Evolutionary conservation across 1,284 basidiomycete species (phyloP), one percentile per base, ranked within the genome.

Genomic region (Neolentinus lepideus): DNA sequence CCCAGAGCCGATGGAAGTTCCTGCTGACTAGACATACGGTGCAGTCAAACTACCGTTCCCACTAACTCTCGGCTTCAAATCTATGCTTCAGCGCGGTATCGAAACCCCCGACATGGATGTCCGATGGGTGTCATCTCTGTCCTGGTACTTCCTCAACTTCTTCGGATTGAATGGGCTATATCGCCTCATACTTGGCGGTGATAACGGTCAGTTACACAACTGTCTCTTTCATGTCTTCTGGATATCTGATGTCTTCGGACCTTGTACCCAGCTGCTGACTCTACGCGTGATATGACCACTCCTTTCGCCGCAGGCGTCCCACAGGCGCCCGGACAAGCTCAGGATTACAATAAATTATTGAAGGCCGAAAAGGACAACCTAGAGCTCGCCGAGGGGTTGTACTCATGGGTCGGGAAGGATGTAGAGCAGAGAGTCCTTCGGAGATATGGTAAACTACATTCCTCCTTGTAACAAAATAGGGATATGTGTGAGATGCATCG

Each of bases 131-230:
- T 98, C 96, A 12, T 97, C 95, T 10, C 78, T 99, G 57, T 96
- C 93, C 27, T 99, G 97, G 97, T 99, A 99, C 74, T 99, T 99
- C 73, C 83, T 99, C 64, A 98, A 98, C 75, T 91, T 98, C 69
- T 99, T 99, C 68, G 97, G 97, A 54, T 76, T 99, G 57, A 98
- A 98, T 66, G 94, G 95, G 16, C 75, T 99, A 12, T 98, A 98
- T 76, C 88, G 90, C 57, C 84, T 98, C 55, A 83, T 99, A 54
- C 85, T 99, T 57, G 97, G 97, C 8, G 83, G 83, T 51, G 92
- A 94, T 58, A 96, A 97, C 66, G 82, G 94, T 96, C 63, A 66
- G 86, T 74, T 29, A 27, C 3, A 50, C 50, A 26, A 54, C 59
- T 55, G 60, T 54, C 46, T 54, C 60, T 57, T 57, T 26, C 52